Evolutionary conservation across 2,329 filamentous ascomycete species (phyloP).

Genomic region (Domatiomyces catenatus): DNA sequence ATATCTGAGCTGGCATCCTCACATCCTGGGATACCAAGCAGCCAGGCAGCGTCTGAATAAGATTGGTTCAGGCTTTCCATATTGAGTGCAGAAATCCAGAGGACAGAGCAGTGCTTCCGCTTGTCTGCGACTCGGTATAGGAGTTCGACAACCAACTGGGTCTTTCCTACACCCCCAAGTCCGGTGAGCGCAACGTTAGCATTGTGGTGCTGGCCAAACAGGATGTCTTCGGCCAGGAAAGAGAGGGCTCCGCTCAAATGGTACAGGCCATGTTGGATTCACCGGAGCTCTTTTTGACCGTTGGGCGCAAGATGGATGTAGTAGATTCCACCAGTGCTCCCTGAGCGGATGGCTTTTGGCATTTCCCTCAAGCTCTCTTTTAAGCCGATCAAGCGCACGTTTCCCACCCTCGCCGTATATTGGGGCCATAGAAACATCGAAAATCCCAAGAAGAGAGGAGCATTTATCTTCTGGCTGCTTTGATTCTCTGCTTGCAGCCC

Average conservation of each 20-base stretch:
- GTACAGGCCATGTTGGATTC: slow-evolving; percentile 9
- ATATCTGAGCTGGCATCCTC: slow-evolving; percentile 18
- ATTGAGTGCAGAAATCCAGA: slow-evolving; percentile 21
- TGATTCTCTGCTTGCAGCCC: slow-evolving; percentile 24
- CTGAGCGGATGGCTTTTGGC: slow-evolving; percentile 8
- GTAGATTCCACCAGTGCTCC: not conserved
- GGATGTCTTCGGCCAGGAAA: slow-evolving; percentile 7
- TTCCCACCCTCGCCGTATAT: slow-evolving; percentile 26
- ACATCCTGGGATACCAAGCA: slow-evolving; percentile 14
- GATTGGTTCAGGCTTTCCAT: slow-evolving; percentile 16
- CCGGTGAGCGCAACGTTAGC: slow-evolving; percentile 8
- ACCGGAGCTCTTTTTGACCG: not conserved
- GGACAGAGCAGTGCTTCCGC: slow-evolving; percentile 11
- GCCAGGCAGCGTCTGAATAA: slow-evolving; percentile 19
- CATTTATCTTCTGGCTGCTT: slow-evolving; percentile 26
- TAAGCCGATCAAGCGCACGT: slow-evolving; percentile 5
- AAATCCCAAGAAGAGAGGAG: slow-evolving; percentile 32
- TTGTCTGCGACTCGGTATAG: slow-evolving; percentile 1
- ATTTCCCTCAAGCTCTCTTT: slow-evolving; percentile 16
- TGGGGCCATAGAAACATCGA: slow-evolving; percentile 29
- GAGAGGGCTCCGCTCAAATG: slow-evolving; percentile 9
- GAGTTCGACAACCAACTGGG: slow-evolving; percentile 15
- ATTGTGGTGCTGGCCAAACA: not conserved
- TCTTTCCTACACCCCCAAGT: slow-evolving; percentile 19
- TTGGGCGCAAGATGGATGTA: not conserved